phyloP scores from a whole-genome alignment of 208 protist species.

The Naegleria lovaniensis region DNA sequence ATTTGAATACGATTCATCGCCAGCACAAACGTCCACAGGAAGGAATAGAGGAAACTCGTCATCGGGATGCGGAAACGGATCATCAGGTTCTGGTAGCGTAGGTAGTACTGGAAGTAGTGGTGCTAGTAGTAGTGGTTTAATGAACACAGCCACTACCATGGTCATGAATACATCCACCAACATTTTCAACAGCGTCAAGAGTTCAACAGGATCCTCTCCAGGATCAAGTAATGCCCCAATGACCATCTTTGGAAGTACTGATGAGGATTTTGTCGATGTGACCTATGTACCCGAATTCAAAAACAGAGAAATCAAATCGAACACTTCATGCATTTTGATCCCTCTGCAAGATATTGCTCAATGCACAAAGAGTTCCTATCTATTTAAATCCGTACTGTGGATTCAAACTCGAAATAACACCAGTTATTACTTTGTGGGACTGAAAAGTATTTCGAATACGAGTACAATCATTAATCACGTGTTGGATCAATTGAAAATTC shows the following conservation, averaged over 20 bases:
- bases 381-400: background rate
- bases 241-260: background rate
- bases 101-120: too few species aligned
- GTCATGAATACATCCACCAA: too few species aligned
- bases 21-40: too few species aligned
- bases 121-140: too few species aligned
- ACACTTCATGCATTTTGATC: background rate
- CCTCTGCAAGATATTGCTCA: background rate
- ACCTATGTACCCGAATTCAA: background rate
- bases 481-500: background rate
- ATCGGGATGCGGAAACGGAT: too few species aligned
- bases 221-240: background rate
- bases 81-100: too few species aligned
- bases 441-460: background rate
- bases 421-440: background rate
- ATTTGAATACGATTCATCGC: background rate
- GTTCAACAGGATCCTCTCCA: too few species aligned
- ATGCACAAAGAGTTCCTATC: background rate
- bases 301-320: background rate
- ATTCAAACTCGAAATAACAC: background rate
- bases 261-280: background rate
- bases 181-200: too few species aligned
- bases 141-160: background rate
- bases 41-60: too few species aligned
- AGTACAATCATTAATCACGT: background rate